phyloP scores from a whole-genome alignment of 805 yeast genomes.

The Kodamaea hsintzibuensis region DNA sequence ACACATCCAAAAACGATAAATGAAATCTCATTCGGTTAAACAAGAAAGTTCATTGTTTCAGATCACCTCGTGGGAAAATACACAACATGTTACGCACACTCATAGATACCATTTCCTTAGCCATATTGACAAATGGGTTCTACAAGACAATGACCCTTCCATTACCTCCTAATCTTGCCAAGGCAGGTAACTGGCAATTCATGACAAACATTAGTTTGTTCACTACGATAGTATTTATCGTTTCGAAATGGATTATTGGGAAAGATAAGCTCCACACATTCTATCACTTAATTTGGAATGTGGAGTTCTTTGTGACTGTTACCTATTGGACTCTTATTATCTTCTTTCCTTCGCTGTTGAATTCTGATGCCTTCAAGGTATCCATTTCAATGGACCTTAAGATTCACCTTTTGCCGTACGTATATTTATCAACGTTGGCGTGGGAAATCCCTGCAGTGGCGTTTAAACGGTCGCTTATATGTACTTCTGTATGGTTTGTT shows the following conservation, averaged over 20 bases:
- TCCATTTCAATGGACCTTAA: constrained; percentile 20
- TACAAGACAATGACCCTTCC: constrained; percentile 16
- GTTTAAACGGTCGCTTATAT: neutral
- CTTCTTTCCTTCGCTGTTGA: constrained; percentile 18
- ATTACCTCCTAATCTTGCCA: constrained; percentile 20
- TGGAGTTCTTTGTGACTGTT: constrained; percentile 25
- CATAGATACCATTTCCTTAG: constrained; percentile 1
- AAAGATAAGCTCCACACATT: neutral
- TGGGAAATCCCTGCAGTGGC: neutral
- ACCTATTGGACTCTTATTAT: constrained; percentile 24
- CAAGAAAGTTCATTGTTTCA: neutral
- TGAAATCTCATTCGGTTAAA: too few species aligned
- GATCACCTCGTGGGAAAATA: too few species aligned
- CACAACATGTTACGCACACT: neutral
- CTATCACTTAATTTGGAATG: constrained; percentile 16
- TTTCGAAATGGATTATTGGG: constrained; percentile 2
- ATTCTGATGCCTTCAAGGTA: constrained; percentile 18
- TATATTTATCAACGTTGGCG: constrained; percentile 13
- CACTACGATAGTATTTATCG: constrained; percentile 8
- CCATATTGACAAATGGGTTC: constrained; percentile 12
- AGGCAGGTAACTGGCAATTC: constrained; percentile 26
- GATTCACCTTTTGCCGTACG: constrained; percentile 28
- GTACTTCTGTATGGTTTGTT: constrained; percentile 10
- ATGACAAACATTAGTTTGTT: constrained; percentile 23
- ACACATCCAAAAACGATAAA: too few species aligned